These are phyloP conservation scores for Tetrapisispora taiwanensis DNA, from an alignment of 805 yeast species.

Conservation along the genomic window DNA sequence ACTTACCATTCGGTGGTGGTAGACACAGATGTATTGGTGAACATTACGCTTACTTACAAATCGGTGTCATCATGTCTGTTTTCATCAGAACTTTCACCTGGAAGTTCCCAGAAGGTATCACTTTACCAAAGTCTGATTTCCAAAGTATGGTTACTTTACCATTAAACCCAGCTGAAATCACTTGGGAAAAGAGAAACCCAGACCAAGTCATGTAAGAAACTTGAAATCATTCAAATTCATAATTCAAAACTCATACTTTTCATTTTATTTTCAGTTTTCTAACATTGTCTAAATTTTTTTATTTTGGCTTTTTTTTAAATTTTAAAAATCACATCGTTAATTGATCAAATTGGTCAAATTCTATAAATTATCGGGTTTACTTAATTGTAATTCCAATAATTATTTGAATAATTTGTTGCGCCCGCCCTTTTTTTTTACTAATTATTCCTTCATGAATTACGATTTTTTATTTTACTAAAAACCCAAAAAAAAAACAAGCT, in stretches of 20 bases:
- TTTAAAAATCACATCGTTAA: background rate
- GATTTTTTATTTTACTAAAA: background rate
- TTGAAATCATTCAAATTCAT: background rate
- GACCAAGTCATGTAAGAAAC: conserved; percentile 11
- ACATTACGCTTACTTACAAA: conserved; percentile 91
- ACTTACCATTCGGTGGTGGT: conserved; percentile 98
- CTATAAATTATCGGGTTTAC: background rate
- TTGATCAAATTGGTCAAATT: background rate
- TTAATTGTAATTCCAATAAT: background rate
- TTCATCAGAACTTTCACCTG: conserved; percentile 70
- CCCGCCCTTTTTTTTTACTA: background rate
- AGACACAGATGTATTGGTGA: conserved; percentile 99
- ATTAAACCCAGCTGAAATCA: conserved; percentile 56
- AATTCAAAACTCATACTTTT: background rate
- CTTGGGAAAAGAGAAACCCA: conserved; percentile 56
- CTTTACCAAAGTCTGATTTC: conserved; percentile 62
- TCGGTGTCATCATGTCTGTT: conserved; percentile 72
- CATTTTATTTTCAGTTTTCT: background rate
- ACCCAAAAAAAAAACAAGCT: background rate
- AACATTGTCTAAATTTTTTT: background rate
- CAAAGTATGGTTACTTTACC: conserved; percentile 93
- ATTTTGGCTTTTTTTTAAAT: background rate
- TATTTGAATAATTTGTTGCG: conserved; percentile 2
- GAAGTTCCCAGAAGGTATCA: conserved; percentile 49
- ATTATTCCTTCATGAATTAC: background rate